Evolutionary conservation across 768 basidiomycete genomes (phyloP).

Genomic region (Phlebiopsis flavidoalba): DNA sequence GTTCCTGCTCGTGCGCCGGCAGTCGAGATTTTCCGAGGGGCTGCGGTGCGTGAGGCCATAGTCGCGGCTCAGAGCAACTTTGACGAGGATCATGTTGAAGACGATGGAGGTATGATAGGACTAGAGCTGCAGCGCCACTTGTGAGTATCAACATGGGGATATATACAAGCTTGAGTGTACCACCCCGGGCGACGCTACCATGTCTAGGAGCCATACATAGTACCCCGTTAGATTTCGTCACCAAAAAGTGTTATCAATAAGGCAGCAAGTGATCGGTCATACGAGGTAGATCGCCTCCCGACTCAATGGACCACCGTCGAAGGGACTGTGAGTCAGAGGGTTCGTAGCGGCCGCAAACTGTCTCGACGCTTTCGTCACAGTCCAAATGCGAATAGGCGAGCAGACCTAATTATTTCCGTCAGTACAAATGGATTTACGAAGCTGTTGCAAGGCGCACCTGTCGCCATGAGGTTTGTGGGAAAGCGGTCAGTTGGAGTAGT

Average conservation of each 20-base stretch:
- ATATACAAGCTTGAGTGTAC: not conserved
- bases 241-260: slow-evolving; percentile 28
- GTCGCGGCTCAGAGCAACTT: slow-evolving; percentile 21
- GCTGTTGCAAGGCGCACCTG: slow-evolving; percentile 17
- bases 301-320: slow-evolving; percentile 30
- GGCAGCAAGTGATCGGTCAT: slow-evolving; percentile 27
- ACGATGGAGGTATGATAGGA: slow-evolving; percentile 38
- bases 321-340: slow-evolving; percentile 22
- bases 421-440: not conserved
- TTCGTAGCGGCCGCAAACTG: slow-evolving; percentile 13
- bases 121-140: slow-evolving; percentile 24
- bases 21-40: no score
- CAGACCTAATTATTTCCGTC: slow-evolving; percentile 16
- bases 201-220: slow-evolving; percentile 32
- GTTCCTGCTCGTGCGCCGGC: no score
- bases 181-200: slow-evolving; percentile 22
- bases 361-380: slow-evolving; percentile 18
- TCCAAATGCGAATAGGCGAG: slow-evolving; percentile 28
- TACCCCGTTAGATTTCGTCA: slow-evolving; percentile 24
- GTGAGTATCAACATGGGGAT: not conserved
- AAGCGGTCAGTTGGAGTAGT: slow-evolving; percentile 28
- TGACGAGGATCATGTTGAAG: slow-evolving; percentile 39
- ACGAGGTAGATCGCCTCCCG: slow-evolving; percentile 34
- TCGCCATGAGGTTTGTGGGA: slow-evolving; percentile 28
- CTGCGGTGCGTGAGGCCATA: slow-evolving; percentile 1